Evolutionary conservation across 1,139 yeast genomes (phyloP).

Genomic region (Hansenula anomala): DNA sequence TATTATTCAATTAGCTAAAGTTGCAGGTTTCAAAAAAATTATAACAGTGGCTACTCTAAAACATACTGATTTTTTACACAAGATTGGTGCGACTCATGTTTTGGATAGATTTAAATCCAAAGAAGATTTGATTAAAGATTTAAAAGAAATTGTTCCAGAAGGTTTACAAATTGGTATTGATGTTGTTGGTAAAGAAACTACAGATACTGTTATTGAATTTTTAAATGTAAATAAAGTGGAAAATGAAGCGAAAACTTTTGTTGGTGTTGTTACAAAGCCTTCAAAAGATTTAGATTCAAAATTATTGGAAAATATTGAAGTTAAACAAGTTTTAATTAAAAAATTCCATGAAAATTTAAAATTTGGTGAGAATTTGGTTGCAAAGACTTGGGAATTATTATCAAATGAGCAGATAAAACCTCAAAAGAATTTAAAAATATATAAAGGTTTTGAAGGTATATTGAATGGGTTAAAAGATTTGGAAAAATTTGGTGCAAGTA

Average conservation of each 20-base stretch:
- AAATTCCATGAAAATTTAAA: conserved; percentile 38
- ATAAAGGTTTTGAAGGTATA: conserved; percentile 31
- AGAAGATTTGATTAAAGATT: conserved; percentile 22
- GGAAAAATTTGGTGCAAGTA: conserved; percentile 37
- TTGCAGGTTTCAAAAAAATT: conserved; percentile 34
- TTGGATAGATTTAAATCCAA: conserved; percentile 31
- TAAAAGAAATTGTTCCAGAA: conserved; percentile 17
- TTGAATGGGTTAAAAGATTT: conserved; percentile 33
- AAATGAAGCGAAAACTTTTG: conserved; percentile 23
- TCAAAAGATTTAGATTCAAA: conserved; percentile 19
- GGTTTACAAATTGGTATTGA: conserved; percentile 36
- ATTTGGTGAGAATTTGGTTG: conserved; percentile 33
- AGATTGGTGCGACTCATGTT: conserved; percentile 36
- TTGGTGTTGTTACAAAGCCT: conserved; percentile 39
- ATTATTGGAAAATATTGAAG: conserved; percentile 23
- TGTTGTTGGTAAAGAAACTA: conserved; percentile 39
- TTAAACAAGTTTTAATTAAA: conserved; percentile 34
- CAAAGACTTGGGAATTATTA: conserved; percentile 29
- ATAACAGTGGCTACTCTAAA: conserved; percentile 34
- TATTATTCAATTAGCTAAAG: conserved; percentile 36
- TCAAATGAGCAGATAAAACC: conserved; percentile 26
- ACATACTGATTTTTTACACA: conserved; percentile 29
- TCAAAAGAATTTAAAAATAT: conserved; percentile 29
- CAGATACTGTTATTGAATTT: conserved; percentile 28
- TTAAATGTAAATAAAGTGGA: conserved; percentile 16